phyloP scores from a whole-genome alignment of 2,329 filamentous ascomycete genomes.

The Fusarium sp. region DNA sequence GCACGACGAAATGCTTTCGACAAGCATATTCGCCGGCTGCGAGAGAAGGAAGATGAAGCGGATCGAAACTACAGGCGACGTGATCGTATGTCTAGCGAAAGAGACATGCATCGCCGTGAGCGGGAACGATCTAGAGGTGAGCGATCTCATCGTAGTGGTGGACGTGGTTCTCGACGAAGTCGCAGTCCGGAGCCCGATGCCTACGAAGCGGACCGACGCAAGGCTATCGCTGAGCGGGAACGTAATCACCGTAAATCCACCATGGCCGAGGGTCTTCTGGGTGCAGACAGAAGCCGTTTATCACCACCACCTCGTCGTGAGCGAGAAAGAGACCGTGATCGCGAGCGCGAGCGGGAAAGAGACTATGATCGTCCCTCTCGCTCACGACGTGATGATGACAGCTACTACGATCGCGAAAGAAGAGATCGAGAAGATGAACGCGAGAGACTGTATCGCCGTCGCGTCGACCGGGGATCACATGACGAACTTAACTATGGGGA shows the following conservation, averaged over 20 bases:
- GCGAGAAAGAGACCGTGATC: constrained; percentile 30
- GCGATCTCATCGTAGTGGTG: constrained; percentile 70
- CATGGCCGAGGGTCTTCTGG: constrained; percentile 72
- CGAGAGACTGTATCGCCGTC: constrained; percentile 87
- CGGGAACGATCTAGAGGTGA: constrained; percentile 70
- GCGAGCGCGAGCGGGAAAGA: constrained; percentile 46
- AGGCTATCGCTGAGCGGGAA: constrained; percentile 93
- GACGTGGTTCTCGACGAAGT: constrained; percentile 72
- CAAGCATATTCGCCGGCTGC: constrained; percentile 89
- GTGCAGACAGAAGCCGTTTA: constrained; percentile 61
- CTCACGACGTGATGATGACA: constrained; percentile 70
- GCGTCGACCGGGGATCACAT: constrained; percentile 78
- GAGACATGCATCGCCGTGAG: constrained; percentile 70
- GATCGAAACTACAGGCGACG: constrained; percentile 73
- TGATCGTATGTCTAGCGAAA: constrained; percentile 66
- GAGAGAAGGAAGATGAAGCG: constrained; percentile 86
- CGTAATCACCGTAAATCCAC: constrained; percentile 88
- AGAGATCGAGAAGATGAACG: constrained; percentile 90
- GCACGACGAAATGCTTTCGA: constrained; percentile 87
- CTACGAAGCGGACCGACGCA: constrained; percentile 94
- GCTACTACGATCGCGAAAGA: constrained; percentile 86
- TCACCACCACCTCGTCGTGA: constrained; percentile 50
- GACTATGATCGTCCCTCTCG: constrained; percentile 64
- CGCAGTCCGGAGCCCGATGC: constrained; percentile 92
- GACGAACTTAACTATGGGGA: constrained; percentile 95